Conservation (phyloP, 148 eudicot species). For the Tetragonia tetragonoides region DNA sequence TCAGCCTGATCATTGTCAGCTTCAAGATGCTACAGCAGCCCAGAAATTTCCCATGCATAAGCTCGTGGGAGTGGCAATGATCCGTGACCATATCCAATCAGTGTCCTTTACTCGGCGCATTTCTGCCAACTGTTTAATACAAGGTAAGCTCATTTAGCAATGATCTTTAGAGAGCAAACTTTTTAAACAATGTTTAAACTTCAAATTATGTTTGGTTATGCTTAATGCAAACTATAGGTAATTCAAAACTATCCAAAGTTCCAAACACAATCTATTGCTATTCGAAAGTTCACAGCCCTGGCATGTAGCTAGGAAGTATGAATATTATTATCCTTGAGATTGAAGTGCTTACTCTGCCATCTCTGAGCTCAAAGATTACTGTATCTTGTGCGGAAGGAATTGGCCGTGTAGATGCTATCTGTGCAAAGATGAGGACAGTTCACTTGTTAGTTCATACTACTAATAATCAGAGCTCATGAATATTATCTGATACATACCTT, state of each 20-base stretch:
- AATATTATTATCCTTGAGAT: background rate
- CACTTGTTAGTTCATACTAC: slow-evolving; percentile 2
- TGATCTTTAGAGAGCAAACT: background rate
- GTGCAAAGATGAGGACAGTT: slow-evolving; percentile 13
- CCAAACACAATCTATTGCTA: background rate
- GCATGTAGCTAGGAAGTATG: background rate
- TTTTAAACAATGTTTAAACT: background rate
- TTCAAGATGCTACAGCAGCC: slow-evolving; percentile 53
- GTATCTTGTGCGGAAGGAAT: slow-evolving; percentile 61
- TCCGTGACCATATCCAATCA: slow-evolving; percentile 72
- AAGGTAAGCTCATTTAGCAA: slow-evolving; percentile 15
- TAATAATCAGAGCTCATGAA: background rate
- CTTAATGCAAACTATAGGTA: background rate
- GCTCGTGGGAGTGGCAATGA: slow-evolving; percentile 71
- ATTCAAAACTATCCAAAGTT: background rate
- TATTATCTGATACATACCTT: slow-evolving; percentile 40
- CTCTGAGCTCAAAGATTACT: slow-evolving; percentile 71
- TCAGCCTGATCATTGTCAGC: background rate
- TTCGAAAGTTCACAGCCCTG: background rate
- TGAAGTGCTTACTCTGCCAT: slow-evolving; percentile 66
- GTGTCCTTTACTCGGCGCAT: slow-evolving; percentile 38
- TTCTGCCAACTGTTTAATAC: slow-evolving; percentile 68
- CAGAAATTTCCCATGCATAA: slow-evolving; percentile 51
- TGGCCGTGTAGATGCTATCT: slow-evolving; percentile 71
- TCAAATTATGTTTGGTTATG: background rate